Evolutionary conservation across 495 filamentous ascomycete genomes (phyloP).

Genomic region (Parmelia sp.): DNA sequence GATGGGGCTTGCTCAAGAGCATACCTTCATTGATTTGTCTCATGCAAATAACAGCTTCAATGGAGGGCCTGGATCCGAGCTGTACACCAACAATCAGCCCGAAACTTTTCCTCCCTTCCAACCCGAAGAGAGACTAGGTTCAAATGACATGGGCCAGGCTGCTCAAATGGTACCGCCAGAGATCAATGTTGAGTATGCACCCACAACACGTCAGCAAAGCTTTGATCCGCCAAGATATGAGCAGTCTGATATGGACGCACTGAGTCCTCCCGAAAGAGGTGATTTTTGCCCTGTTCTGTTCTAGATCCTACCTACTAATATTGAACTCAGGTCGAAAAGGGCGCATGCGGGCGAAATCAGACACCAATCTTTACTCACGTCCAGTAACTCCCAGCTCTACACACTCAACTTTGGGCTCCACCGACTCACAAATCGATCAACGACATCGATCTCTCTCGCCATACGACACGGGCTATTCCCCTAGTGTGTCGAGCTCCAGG

Average conservation of each 20-base stretch:
- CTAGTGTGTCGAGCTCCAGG: slow-evolving; percentile 43
- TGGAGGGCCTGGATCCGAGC: slow-evolving; percentile 43
- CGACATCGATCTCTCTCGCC: slow-evolving; percentile 61
- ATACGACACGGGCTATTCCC: slow-evolving; percentile 37
- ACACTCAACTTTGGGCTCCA: slow-evolving; percentile 37
- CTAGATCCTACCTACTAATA: slow-evolving; percentile 29
- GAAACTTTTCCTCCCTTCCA: slow-evolving; percentile 50
- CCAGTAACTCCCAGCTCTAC: slow-evolving; percentile 27
- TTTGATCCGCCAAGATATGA: slow-evolving; percentile 63
- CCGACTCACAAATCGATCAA: slow-evolving; percentile 39
- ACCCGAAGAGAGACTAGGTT: slow-evolving; percentile 28
- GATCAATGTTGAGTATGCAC: slow-evolving; percentile 91
- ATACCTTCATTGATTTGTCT: slow-evolving; percentile 44
- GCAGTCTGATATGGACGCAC: slow-evolving; percentile 58
- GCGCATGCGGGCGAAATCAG: slow-evolving; percentile 59
- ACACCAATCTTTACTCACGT: slow-evolving; percentile 50
- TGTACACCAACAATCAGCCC: slow-evolving; percentile 45
- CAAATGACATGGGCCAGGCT: slow-evolving; percentile 57
- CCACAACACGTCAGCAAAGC: slow-evolving; percentile 64
- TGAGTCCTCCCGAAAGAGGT: slow-evolving; percentile 85
- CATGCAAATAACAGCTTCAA: slow-evolving; percentile 44
- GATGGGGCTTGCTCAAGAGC: slow-evolving; percentile 42
- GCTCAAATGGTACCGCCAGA: slow-evolving; percentile 76
- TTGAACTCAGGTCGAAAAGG: slow-evolving; percentile 49
- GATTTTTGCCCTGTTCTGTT: slow-evolving; percentile 31